Conservation (phyloP, 129 eudicot species). For the Lactuca sativa region DNA sequence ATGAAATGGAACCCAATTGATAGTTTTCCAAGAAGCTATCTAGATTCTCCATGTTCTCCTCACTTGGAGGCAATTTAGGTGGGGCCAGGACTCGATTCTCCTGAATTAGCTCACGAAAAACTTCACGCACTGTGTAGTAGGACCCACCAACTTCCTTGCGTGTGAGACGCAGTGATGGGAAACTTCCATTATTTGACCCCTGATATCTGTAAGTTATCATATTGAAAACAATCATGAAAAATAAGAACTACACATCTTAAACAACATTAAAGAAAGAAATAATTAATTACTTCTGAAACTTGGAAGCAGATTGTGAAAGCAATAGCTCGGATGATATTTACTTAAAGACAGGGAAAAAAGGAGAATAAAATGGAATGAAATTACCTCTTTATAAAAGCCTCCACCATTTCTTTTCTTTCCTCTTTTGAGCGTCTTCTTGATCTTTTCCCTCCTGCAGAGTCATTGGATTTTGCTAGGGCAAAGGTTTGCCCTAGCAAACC, state of each 20-base stretch:
- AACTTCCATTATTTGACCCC: conserved; percentile 62
- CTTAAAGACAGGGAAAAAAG: no score
- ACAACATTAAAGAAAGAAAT: background rate
- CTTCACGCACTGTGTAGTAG: conserved; percentile 82
- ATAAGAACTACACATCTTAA: background rate
- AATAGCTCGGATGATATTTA: no score
- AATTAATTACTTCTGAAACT: conserved; percentile 39
- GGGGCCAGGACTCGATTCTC: conserved; percentile 90
- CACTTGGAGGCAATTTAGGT: conserved; percentile 52
- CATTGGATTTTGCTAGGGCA: conserved; percentile 61
- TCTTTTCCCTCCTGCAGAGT: conserved; percentile 57
- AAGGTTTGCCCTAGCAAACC: conserved; percentile 65
- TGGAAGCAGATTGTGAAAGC: no score
- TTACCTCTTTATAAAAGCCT: conserved; percentile 74
- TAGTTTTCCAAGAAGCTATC: conserved; percentile 45
- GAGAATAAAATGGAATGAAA: background rate
- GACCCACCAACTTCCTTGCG: conserved; percentile 99
- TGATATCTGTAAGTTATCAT: conserved; percentile 62
- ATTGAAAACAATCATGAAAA: background rate
- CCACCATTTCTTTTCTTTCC: conserved; percentile 78
- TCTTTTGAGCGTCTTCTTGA: conserved; percentile 79
- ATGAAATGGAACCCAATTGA: conserved; percentile 63
- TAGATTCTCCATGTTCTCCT: conserved; percentile 32
- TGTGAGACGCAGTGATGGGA: conserved; percentile 76
- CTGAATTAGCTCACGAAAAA: conserved; percentile 87